Evolutionary conservation across 371 early-diverging fungal species (phyloP).

Genomic region (Funneliformis caledonium): DNA sequence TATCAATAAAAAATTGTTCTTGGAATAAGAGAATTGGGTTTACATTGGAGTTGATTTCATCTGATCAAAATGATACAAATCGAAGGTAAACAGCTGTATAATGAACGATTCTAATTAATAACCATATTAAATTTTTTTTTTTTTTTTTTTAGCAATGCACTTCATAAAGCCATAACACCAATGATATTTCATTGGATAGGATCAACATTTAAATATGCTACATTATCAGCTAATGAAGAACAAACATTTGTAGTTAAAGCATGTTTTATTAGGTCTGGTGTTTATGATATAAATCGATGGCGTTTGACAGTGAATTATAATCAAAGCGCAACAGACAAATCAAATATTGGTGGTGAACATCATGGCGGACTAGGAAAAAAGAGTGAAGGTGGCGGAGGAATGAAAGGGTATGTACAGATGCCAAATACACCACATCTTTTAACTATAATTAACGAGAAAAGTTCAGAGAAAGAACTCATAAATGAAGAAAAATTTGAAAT

Average conservation of each 20-base stretch:
- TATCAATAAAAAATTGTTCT: constrained; percentile 64
- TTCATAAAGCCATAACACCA: constrained; percentile 46
- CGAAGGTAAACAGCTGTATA: constrained; percentile 42
- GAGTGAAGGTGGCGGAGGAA: constrained; percentile 28
- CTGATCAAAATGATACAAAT: constrained; percentile 43
- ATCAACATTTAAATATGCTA: constrained; percentile 57
- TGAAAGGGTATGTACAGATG: constrained; percentile 44
- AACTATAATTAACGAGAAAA: constrained; percentile 32
- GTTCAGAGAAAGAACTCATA: not conserved
- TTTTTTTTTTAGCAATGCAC: constrained; percentile 32
- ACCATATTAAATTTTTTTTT: not conserved
- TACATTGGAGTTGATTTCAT: constrained; percentile 60
- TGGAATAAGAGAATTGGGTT: constrained; percentile 64
- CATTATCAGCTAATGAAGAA: constrained; percentile 60
- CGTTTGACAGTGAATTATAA: constrained; percentile 55
- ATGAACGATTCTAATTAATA: not conserved
- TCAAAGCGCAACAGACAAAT: not conserved
- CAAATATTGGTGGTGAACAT: not conserved
- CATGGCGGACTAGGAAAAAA: not conserved
- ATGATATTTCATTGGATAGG: constrained; percentile 69
- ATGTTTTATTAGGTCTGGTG: constrained; percentile 63
- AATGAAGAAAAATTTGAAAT: not conserved
- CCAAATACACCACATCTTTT: constrained; percentile 47
- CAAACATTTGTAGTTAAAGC: constrained; percentile 54
- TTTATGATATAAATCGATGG: constrained; percentile 81